Base-by-base conservation (phyloP, 1,284 basidiomycete species). In the Coniferiporia weirii region DNA sequence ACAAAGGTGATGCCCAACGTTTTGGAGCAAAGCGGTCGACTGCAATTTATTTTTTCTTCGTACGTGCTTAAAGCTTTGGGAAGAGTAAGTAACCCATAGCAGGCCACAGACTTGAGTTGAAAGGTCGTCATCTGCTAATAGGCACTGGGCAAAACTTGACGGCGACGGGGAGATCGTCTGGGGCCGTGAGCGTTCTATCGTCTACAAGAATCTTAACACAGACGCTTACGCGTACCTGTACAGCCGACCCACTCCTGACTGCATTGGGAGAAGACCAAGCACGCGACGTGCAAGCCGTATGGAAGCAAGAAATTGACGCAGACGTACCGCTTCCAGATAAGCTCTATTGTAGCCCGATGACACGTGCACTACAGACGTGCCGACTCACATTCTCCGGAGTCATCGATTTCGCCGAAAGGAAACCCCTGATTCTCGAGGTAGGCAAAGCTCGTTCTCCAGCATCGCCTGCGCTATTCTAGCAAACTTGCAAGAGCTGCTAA, bases 221-320 rank as follows among this genome's bases (percentile, higher is more conserved):
- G 27, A 54, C 38, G 8, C 2, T 38, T n/a, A 53, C 15, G 4
- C 7, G 38, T n/a, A 19, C 3, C 47, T 51, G 45, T 10, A 4
- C 54, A 83, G 88, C 93, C 13, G 93, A 95, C 69, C 83, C 92
- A 0, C 76, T 80, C 34, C 80, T 95, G 27, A 94, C 92, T 0
- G 69, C 76, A 0, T 67, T 84, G 2, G 92, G 92, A 0, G 73
- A 81, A 49, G 63, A 70, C 0, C 90, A 94, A 72, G 92, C 91
- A 0, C 63, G 68, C 19, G 74, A 64, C 22, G 82, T 84, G 0
- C 76, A 79, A 20, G 65, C 63, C 0, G 78, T 77, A 1, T 94
- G 91, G 91, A 71, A 75, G 56, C 64, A 68, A 3, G 87, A 95
- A 69, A 66, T 77, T 0, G 56, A 65, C 0, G 62, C 70, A 9